Evolutionary conservation across 768 basidiomycete genomes (phyloP).

Genomic region (Termitomyces sp.): DNA sequence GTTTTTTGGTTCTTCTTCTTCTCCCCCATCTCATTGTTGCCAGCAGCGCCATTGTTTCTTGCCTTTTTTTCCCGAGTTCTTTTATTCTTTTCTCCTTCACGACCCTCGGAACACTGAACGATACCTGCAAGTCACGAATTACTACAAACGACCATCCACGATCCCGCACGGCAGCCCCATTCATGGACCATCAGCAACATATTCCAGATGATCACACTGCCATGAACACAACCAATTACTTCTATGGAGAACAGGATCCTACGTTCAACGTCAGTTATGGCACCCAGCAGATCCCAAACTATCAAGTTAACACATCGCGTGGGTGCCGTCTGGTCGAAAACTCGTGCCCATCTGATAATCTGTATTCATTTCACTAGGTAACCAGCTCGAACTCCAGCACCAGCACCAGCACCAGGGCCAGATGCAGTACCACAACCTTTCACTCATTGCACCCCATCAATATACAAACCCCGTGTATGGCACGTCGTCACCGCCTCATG

Average conservation of each 20-base stretch:
- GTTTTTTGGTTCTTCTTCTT: slow-evolving; percentile 19
- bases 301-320: slow-evolving; percentile 64
- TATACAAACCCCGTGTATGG: slow-evolving; percentile 54
- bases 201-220: slow-evolving; percentile 45
- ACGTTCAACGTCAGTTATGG: slow-evolving; percentile 46
- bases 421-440: slow-evolving; percentile 48
- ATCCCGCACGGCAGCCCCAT: slow-evolving; percentile 22
- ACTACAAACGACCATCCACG: slow-evolving; percentile 20
- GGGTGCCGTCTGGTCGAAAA: slow-evolving; percentile 47
- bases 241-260: slow-evolving; percentile 53
- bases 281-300: slow-evolving; percentile 47
- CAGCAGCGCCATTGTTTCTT: slow-evolving; percentile 24
- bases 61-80: slow-evolving; percentile 21
- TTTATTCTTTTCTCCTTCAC: slow-evolving; percentile 31
- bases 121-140: slow-evolving; percentile 16
- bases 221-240: slow-evolving; percentile 39
- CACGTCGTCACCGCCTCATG: slow-evolving; percentile 60
- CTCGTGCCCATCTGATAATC: slow-evolving; percentile 69
- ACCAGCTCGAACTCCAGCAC: slow-evolving; percentile 53
- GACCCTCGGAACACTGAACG: slow-evolving; percentile 23
- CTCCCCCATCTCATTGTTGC: slow-evolving; percentile 11
- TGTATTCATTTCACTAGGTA: slow-evolving; percentile 49
- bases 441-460: slow-evolving; percentile 65
- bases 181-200: slow-evolving; percentile 38
- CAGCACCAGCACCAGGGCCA: slow-evolving; percentile 53